Evolutionary conservation across 2,329 filamentous ascomycete genomes (phyloP).

Genomic region (Polytolypa hystricis): DNA sequence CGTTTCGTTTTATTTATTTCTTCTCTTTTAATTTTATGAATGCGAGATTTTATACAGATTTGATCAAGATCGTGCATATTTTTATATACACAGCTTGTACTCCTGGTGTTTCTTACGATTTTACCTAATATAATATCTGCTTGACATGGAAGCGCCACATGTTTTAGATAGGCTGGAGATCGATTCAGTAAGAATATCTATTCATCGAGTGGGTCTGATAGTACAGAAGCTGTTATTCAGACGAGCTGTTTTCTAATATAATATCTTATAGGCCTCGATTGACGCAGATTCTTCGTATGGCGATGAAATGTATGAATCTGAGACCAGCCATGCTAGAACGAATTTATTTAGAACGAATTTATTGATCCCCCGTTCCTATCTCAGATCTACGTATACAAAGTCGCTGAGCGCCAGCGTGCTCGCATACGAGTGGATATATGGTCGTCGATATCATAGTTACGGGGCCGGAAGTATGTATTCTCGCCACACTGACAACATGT

Average conservation of each 20-base stretch:
- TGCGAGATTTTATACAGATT: too few relatives aligned
- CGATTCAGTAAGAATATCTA: not conserved
- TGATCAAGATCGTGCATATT: too few relatives aligned
- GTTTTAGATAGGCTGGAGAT: not conserved
- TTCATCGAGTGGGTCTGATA: too few relatives aligned
- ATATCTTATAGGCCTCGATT: not conserved
- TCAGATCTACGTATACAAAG: slow-evolving; percentile 1
- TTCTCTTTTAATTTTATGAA: too few relatives aligned
- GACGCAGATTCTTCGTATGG: not conserved
- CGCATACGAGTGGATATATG: slow-evolving; percentile 8
- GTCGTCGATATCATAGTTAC: slow-evolving; percentile 12
- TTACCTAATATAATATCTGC: too few relatives aligned
- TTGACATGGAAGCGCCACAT: not conserved
- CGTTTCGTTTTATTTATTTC: too few relatives aligned
- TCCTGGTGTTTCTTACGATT: too few relatives aligned
- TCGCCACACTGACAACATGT: too few relatives aligned
- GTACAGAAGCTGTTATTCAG: too few relatives aligned
- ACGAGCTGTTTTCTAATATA: not conserved
- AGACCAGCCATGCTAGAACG: not conserved
- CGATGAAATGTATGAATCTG: not conserved
- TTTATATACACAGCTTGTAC: too few relatives aligned
- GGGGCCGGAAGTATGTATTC: slow-evolving; percentile 4
- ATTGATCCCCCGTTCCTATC: not conserved
- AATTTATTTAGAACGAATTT: not conserved
- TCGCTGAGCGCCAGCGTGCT: slow-evolving; percentile 3